Base-by-base conservation (phyloP, 2,329 filamentous ascomycete species). In the Penicillium corylophilum region DNA sequence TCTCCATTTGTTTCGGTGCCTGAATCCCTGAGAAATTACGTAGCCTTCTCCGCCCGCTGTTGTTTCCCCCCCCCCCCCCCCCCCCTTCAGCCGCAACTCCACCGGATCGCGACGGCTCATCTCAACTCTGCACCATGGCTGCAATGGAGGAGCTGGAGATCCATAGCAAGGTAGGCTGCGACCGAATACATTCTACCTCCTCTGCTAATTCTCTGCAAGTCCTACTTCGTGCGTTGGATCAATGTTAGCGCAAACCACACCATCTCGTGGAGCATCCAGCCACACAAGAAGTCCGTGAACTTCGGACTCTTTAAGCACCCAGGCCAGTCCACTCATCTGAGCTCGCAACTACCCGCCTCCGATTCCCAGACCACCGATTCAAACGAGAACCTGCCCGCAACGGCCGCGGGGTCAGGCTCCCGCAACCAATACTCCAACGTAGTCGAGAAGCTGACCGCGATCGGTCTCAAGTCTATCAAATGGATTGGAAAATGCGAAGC, bases 231-330 rank as follows among this genome's bases (percentile, higher is more conserved):
- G 51, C 90, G 94, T 68, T 99, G 94, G 93, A 89, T 96, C 63
- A 88, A 90, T 69, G 93, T 96, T 62, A 86, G 91, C 50, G 86
- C 90, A 58, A 88, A 88, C 48, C 87, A 96, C 72, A 96, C 92
- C 45, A 91, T 99, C 64, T 96, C 92, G 15, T 99, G 94, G 94
- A 96, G 90, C 67, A 84, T 99, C 35, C 92, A 97, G 69, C 94
- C 94, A 39, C 91, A 97, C 73, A 97, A 95, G 78, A 97, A 96
- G 76, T 96, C 93, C 53, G 88, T 99, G 73, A 96, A 97, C 76
- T 96, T 99, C 71, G 94, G 92, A 68, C 88, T 99, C 66, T 95
- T 99, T 74, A 97, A 96, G 71, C 94, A 97, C 71, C 93, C 94
- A 2, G 91, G 92, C 60, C 86, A 82, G 59, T 71, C 79, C 54